phyloP scores from a whole-genome alignment of 176 grass and related monocot species.

The Eragrostis nindensis region DNA sequence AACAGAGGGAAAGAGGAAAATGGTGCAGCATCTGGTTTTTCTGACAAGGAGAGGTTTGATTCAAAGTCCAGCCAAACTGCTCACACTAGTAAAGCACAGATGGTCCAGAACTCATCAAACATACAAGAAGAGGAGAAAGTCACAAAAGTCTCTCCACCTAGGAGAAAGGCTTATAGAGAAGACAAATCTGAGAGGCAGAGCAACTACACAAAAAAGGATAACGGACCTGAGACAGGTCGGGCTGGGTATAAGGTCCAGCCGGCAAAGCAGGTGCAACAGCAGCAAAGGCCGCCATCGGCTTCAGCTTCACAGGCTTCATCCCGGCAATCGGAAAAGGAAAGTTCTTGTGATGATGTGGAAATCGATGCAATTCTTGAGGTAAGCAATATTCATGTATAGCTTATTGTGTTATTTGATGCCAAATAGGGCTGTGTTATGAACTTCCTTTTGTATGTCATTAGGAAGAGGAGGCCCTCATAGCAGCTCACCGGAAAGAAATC shows the following conservation, averaged over 20 bases:
- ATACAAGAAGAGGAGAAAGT: conserved; percentile 80
- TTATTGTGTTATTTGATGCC: conserved; percentile 23
- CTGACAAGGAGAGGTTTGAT: conserved; percentile 80
- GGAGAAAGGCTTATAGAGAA: conserved; percentile 78
- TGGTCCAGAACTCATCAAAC: conserved; percentile 60
- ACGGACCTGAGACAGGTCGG: conserved; percentile 44
- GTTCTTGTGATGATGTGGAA: conserved; percentile 81
- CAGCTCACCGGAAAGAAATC: conserved; percentile 98
- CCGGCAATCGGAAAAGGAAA: conserved; percentile 80
- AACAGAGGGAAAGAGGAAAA: conserved; percentile 69
- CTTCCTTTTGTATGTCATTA: conserved; percentile 47
- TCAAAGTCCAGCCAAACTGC: conserved; percentile 46
- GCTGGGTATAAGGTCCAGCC: conserved; percentile 65
- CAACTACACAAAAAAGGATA: conserved; percentile 76
- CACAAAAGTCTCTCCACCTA: conserved; percentile 89
- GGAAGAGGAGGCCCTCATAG: conserved; percentile 98
- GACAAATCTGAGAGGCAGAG: conserved; percentile 79
- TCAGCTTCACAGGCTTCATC: conserved; percentile 51
- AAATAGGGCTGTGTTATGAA: conserved; percentile 5
- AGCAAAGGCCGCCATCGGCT: conserved; percentile 62
- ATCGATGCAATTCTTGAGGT: conserved; percentile 98
- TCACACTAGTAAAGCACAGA: conserved; percentile 58
- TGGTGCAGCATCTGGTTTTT: conserved; percentile 50
- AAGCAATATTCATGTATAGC: conserved; percentile 30
- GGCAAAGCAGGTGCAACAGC: conserved; percentile 56